Evolutionary conservation across 2,329 filamentous ascomycete species (phyloP), one percentile per base, ranked within the genome.

Genomic region (Claviceps sp.): DNA sequence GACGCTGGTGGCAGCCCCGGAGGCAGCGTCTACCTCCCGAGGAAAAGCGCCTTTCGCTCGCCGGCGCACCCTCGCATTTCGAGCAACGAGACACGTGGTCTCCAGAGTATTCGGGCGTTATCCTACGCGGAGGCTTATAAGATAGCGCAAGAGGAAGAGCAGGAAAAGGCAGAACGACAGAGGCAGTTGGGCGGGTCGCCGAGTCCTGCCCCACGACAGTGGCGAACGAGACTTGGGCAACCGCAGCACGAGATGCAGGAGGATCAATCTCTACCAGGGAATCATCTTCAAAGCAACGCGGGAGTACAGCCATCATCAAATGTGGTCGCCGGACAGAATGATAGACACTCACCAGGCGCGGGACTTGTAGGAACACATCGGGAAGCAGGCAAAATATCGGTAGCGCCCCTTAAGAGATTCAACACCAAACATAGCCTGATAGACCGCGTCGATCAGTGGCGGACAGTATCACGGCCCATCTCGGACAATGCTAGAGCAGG

Each of bases 141-240:
- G 45, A 52, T 63, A 42, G 68, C 65, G 4, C 62, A 59, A 38
- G 58, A 58, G 37, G 66, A 58, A 37, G 66, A 67, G 49, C 61
- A 58, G 38, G 60, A 60, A 40, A 55, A 59, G n/a, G 61, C 57
- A 29, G 55, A 60, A 16, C 51, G 54, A n/a, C 56, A 55, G n/a
- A 51, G 52, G 56, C 62, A 29, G 53, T 58, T 60, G n/a, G 69
- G 71, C 53, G 74, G 68, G 17, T 77, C 74, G 2, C 75, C 75
- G 1, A 78, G 75, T 51, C 75, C 75, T 0, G 75, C 75, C 1
- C 75, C 75, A 1, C 65, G 75, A 36, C 59, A 65, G 7, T 72
- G 71, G 68, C 68, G 70, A 13, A 59, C 62, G 17, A 62, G 61
- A 37, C 60, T 58, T 46, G 64, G 62, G 9, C 52, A 42, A 22